Evolutionary conservation across 2,329 filamentous ascomycete genomes (phyloP).

Genomic region (Phaeoacremonium minimum): DNA sequence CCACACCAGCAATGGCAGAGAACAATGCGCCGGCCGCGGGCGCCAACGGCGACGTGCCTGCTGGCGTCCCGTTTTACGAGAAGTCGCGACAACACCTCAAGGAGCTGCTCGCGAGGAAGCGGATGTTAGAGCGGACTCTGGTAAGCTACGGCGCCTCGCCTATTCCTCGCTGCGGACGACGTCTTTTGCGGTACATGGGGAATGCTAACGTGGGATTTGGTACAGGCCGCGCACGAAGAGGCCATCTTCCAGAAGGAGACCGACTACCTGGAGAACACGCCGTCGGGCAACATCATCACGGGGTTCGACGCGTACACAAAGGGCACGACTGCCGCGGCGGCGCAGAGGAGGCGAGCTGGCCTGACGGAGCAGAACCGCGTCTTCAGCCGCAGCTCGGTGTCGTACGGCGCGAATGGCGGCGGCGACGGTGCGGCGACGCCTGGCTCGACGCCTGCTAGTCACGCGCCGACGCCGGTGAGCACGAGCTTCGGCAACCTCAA

Average conservation of each 20-base stretch:
- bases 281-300: slow-evolving; percentile 89
- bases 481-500: slow-evolving; percentile 45
- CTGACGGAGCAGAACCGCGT: slow-evolving; percentile 69
- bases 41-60: slow-evolving; percentile 36
- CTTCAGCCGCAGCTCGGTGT: slow-evolving; percentile 64
- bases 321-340: slow-evolving; percentile 61
- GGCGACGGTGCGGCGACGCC: slow-evolving; percentile 13
- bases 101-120: slow-evolving; percentile 62
- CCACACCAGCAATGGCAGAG: slow-evolving; percentile 26
- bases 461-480: slow-evolving; percentile 51
- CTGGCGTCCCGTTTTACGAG: slow-evolving; percentile 63
- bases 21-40: slow-evolving; percentile 21
- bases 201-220: not conserved
- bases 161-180: slow-evolving; percentile 9
- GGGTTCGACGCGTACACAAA: slow-evolving; percentile 99
- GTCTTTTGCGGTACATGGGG: slow-evolving; percentile 5
- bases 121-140: slow-evolving; percentile 38
- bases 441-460: slow-evolving; percentile 37
- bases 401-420: slow-evolving; percentile 45
- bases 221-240: slow-evolving; percentile 54
- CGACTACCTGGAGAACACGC: slow-evolving; percentile 86
- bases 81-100: slow-evolving; percentile 64
- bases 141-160: slow-evolving; percentile 12
- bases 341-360: slow-evolving; percentile 60
- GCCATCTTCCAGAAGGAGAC: slow-evolving; percentile 79